These are phyloP conservation scores for Elsinoe ampelina DNA, from an alignment of 2,329 filamentous ascomycete species.

Conservation along the genomic window DNA sequence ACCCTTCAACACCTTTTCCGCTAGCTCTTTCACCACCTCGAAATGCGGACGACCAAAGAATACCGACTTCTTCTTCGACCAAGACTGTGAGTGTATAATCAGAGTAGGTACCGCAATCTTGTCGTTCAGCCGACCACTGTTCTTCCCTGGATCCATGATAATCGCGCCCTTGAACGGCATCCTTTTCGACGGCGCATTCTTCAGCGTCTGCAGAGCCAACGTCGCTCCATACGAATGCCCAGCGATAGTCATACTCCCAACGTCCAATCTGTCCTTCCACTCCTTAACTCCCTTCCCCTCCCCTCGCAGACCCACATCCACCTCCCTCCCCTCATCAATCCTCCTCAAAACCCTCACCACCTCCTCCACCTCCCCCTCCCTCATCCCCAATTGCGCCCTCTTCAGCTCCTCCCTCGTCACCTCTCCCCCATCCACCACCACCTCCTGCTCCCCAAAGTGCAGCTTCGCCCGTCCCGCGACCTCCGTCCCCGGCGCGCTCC, in stretches of 20 bases:
- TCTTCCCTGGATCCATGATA: slow-evolving; percentile 58
- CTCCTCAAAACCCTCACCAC: slow-evolving; percentile 33
- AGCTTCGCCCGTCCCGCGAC: slow-evolving; percentile 30
- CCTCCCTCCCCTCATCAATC: slow-evolving; percentile 31
- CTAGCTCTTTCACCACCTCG: slow-evolving; percentile 50
- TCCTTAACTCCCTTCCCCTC: slow-evolving; percentile 40
- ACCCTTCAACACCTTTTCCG: slow-evolving; percentile 31
- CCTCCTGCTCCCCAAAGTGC: slow-evolving; percentile 29
- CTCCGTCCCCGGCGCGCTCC: slow-evolving; percentile 36
- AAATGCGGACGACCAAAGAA: slow-evolving; percentile 59
- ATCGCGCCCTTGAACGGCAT: slow-evolving; percentile 49
- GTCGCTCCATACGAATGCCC: slow-evolving; percentile 62
- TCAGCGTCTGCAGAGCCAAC: slow-evolving; percentile 51
- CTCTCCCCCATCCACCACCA: slow-evolving; percentile 26
- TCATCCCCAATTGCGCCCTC: slow-evolving; percentile 34
- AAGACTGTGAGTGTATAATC: slow-evolving; percentile 55
- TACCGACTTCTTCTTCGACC: slow-evolving; percentile 47
- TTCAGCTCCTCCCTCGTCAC: slow-evolving; percentile 25
- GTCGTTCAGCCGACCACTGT: slow-evolving; percentile 51
- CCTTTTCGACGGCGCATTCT: slow-evolving; percentile 35
- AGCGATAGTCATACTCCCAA: slow-evolving; percentile 46
- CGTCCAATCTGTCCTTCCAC: slow-evolving; percentile 48
- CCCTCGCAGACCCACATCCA: slow-evolving; percentile 37
- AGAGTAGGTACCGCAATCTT: slow-evolving; percentile 51
- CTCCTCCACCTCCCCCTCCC: slow-evolving; percentile 38